phyloP scores from a whole-genome alignment of 2,329 filamentous ascomycete species.

The Dendrostoma leiphaemia region DNA sequence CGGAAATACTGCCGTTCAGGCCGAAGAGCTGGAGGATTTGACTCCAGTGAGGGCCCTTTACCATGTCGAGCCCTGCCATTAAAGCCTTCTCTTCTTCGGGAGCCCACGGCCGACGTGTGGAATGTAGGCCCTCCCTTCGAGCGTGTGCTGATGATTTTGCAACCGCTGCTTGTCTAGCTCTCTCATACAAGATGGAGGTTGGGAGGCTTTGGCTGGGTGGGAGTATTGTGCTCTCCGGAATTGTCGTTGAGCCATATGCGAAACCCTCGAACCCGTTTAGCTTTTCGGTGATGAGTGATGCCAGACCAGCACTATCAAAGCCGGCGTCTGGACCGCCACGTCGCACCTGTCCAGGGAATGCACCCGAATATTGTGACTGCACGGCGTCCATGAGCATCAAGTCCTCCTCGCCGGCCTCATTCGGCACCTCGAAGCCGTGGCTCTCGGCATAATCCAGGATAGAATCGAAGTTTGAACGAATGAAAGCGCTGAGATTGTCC shows the following conservation, averaged over 20 bases:
- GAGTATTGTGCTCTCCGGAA: slow-evolving; percentile 34
- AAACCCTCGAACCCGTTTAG: slow-evolving; percentile 13
- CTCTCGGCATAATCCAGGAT: slow-evolving; percentile 35
- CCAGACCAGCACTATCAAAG: slow-evolving; percentile 24
- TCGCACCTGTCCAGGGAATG: slow-evolving; percentile 15
- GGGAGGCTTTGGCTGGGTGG: slow-evolving; percentile 57
- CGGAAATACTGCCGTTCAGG: slow-evolving; percentile 72
- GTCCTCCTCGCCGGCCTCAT: slow-evolving; percentile 26
- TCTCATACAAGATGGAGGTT: slow-evolving; percentile 55
- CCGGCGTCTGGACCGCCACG: slow-evolving; percentile 7
- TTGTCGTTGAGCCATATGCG: slow-evolving; percentile 18
- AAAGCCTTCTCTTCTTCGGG: slow-evolving; percentile 86
- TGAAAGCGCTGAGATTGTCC: slow-evolving; percentile 29
- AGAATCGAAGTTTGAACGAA: slow-evolving; percentile 29
- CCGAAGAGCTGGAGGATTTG: slow-evolving; percentile 87
- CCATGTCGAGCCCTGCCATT: slow-evolving; percentile 83
- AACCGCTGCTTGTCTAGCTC: slow-evolving; percentile 56
- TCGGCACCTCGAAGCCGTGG: slow-evolving; percentile 36
- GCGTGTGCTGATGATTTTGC: slow-evolving; percentile 56
- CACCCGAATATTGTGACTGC: slow-evolving; percentile 14
- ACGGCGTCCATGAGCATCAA: slow-evolving; percentile 18
- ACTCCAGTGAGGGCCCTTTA: slow-evolving; percentile 90
- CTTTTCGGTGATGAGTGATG: slow-evolving; percentile 27
- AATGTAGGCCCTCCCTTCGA: slow-evolving; percentile 55
- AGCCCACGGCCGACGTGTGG: slow-evolving; percentile 77